Percentiles rank a stretch among this genome's conserved stretches.
Evolutionary conservation across 2,329 filamentous ascomycete genomes (phyloP).

Genomic region (Verticillium zaregamsianum): DNA sequence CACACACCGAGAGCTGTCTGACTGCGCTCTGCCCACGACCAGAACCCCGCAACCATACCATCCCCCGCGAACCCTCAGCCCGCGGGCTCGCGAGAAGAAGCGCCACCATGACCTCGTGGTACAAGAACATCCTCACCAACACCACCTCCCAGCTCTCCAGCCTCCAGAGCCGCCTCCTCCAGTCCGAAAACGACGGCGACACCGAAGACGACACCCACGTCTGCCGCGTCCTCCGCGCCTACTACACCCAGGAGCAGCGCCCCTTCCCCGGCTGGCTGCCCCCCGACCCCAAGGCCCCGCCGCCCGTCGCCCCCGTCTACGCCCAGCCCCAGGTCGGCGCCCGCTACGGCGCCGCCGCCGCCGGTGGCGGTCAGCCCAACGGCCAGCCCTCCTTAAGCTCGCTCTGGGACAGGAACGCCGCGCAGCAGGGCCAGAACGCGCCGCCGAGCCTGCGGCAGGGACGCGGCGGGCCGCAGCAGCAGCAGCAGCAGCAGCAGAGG

Average conservation of each 20-base stretch:
- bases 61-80: background rate
- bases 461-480: slow-evolving; percentile 18
- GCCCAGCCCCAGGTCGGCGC: slow-evolving; percentile 44
- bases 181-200: slow-evolving; percentile 63
- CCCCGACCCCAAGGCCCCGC: slow-evolving; percentile 75
- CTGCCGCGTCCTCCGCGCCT: slow-evolving; percentile 84
- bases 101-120: slow-evolving; percentile 69
- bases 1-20: no score
- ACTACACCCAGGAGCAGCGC: slow-evolving; percentile 86
- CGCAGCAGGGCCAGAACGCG: slow-evolving; percentile 27
- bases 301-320: slow-evolving; percentile 49
- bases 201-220: slow-evolving; percentile 91
- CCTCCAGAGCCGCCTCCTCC: slow-evolving; percentile 65
- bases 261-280: slow-evolving; percentile 84
- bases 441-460: slow-evolving; percentile 42
- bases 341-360: slow-evolving; percentile 41
- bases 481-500: slow-evolving; percentile 18
- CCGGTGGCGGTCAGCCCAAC: slow-evolving; percentile 31
- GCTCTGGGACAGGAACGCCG: slow-evolving; percentile 50
- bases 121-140: slow-evolving; percentile 67
- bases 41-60: background rate
- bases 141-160: slow-evolving; percentile 63
- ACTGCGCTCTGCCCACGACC: background rate
- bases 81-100: background rate
- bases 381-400: slow-evolving; percentile 38